These are phyloP conservation scores for Phallus indusiatus DNA, from an alignment of 768 basidiomycete species.

Conservation along the genomic window DNA sequence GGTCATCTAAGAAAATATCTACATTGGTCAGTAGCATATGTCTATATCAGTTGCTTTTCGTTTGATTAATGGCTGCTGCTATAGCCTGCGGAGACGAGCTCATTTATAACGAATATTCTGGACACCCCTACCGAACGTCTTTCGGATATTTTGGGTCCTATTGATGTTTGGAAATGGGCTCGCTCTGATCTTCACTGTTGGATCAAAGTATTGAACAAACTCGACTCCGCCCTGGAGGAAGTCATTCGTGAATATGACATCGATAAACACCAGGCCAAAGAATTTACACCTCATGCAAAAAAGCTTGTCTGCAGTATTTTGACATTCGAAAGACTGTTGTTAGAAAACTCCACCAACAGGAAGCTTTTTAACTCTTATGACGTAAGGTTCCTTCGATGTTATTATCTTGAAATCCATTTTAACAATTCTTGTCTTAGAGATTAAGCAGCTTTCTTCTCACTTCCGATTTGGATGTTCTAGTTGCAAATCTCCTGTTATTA, in stretches of 20 bases:
- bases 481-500: conserved; percentile 73
- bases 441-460: conserved; percentile 82
- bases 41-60: neutral
- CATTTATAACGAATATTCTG: conserved; percentile 64
- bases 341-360: conserved; percentile 97
- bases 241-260: conserved; percentile 79
- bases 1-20: conserved; percentile 55
- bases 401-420: conserved; percentile 5
- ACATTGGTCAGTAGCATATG: conserved; percentile 51
- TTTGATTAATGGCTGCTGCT: neutral
- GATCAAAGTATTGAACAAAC: conserved; percentile 92
- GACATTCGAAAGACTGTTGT: conserved; percentile 75
- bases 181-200: conserved; percentile 95
- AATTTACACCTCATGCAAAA: conserved; percentile 70
- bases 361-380: conserved; percentile 97
- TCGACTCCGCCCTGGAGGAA: conserved; percentile 81
- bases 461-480: conserved; percentile 81
- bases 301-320: conserved; percentile 72
- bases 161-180: conserved; percentile 88
- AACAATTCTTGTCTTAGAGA: conserved; percentile 41
- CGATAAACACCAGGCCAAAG: conserved; percentile 71
- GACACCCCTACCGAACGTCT: conserved; percentile 65
- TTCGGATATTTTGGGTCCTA: conserved; percentile 50
- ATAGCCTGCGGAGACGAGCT: conserved; percentile 71
- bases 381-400: conserved; percentile 43